Percentiles rank a stretch among this genome's conserved stretches.
Conservation (phyloP, 2,329 filamentous ascomycete genomes). For the Pestalotiopsis sp. region DNA sequence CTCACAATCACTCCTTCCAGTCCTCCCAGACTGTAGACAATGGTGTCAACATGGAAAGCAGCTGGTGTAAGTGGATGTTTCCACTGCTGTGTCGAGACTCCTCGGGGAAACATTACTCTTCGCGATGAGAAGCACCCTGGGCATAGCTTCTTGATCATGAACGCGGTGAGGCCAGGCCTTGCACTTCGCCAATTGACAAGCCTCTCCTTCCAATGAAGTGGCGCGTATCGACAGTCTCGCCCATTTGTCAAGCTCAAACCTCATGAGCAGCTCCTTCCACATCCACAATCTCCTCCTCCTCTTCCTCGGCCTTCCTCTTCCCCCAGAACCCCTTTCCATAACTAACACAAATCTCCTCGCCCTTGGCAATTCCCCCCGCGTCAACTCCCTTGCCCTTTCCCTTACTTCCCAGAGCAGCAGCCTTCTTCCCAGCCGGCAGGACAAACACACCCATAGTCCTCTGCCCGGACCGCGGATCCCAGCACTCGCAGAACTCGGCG, state of each 20-base stretch:
- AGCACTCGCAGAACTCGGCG: constrained; percentile 61
- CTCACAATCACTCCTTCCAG: too few species aligned
- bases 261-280: background rate
- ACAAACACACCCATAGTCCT: constrained; percentile 62
- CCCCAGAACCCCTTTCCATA: constrained; percentile 72
- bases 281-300: background rate
- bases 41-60: too few species aligned
- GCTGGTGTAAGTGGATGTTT: too few species aligned
- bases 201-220: too few species aligned
- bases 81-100: too few species aligned
- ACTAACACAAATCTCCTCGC: constrained; percentile 66
- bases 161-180: too few species aligned
- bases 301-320: constrained; percentile 42
- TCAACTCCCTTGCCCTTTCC: constrained; percentile 20
- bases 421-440: constrained; percentile 44
- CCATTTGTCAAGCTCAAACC: background rate
- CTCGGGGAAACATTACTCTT: too few species aligned
- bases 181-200: too few species aligned
- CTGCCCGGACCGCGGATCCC: constrained; percentile 55
- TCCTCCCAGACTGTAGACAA: too few species aligned
- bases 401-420: constrained; percentile 11
- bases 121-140: too few species aligned
- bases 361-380: constrained; percentile 51
- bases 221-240: too few species aligned
- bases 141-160: too few species aligned